Base-by-base conservation (phyloP, 768 basidiomycete species). In the Kwoniella dejecticola region DNA sequence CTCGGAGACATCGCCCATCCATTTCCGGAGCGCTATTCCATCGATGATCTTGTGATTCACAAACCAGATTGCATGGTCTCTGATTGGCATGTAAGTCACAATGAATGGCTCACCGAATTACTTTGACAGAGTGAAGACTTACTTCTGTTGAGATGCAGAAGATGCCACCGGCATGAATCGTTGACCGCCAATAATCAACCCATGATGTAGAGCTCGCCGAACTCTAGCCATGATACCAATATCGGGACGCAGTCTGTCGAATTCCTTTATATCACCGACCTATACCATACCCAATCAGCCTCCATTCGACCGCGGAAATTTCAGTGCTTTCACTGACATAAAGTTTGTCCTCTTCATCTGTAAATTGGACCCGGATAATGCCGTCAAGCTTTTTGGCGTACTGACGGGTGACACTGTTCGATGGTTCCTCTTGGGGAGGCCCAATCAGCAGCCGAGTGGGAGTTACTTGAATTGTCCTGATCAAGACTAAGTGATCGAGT, bases 41-140 rank as follows among this genome's bases (percentile, higher is more conserved):
- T 71, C 73, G 26, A 75, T 75, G 15, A 55, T 29, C 4, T 56
- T 58, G 33, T 64, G 60, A 29, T 70, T 45, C 40, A 79, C 68
- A 57, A 79, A 79, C 77, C 77, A 79, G 6, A 77, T 71, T 0
- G 76, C 70, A 47, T 75, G 72, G n/a, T 79, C 75, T 52, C 77
- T 75, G 54, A 27, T 31, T 17, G n/a, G 1, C 2, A 21, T 19
- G 48, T 60, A 55, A 69, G 48, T 31, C 24, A 47, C 10, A 38
- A 2, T 8, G 1, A 5, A 13, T 38, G 21, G 8, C 31, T 36
- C 7, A 11, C 8, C 12, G 11, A n/a, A n/a, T n/a, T n/a, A n/a
- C n/a, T n/a, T n/a, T n/a, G n/a, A n/a, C n/a, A n/a, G n/a, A n/a
- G n/a, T n/a, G n/a, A n/a, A 7, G 6, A 62, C 71, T 44, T 42